Percentiles rank a stretch among this genome's conserved stretches.
phyloP scores from a whole-genome alignment of 176 grass and related monocot genomes.

The Tillandsia fasciculata region DNA sequence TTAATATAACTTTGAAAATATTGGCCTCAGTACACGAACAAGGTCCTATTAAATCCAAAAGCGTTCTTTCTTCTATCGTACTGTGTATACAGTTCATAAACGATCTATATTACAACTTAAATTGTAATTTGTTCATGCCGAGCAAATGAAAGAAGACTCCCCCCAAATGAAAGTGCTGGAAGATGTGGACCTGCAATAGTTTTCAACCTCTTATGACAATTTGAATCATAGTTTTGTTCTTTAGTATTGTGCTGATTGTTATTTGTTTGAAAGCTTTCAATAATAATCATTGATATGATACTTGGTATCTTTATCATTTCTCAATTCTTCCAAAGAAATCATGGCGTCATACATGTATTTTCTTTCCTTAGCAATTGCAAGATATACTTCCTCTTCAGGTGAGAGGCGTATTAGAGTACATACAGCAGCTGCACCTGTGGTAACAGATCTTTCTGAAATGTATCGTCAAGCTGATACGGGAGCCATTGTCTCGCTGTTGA shows the following conservation, averaged over 20 bases:
- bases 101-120: too few relatives aligned
- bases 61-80: too few relatives aligned
- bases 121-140: too few relatives aligned
- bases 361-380: constrained; percentile 44
- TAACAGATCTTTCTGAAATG: constrained; percentile 95
- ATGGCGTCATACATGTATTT: not conserved
- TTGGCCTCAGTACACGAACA: too few relatives aligned
- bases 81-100: too few relatives aligned
- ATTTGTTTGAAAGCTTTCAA: not conserved
- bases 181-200: not conserved
- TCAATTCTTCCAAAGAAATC: not conserved
- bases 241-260: not conserved
- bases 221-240: not conserved
- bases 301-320: not conserved
- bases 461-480: constrained; percentile 95
- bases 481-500: constrained; percentile 61
- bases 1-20: too few relatives aligned
- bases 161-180: not conserved
- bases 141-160: not conserved
- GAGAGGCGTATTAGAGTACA: constrained; percentile 96
- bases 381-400: constrained; percentile 95
- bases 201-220: not conserved
- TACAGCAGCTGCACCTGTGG: constrained; percentile 88
- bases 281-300: not conserved
- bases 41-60: not conserved